A percentile compares a stretch with the other conserved stretches of the same genome.
These are phyloP conservation scores for Trichosporon sp. DNA, from an alignment of 1,284 basidiomycete genomes.

Conservation along the genomic window DNA sequence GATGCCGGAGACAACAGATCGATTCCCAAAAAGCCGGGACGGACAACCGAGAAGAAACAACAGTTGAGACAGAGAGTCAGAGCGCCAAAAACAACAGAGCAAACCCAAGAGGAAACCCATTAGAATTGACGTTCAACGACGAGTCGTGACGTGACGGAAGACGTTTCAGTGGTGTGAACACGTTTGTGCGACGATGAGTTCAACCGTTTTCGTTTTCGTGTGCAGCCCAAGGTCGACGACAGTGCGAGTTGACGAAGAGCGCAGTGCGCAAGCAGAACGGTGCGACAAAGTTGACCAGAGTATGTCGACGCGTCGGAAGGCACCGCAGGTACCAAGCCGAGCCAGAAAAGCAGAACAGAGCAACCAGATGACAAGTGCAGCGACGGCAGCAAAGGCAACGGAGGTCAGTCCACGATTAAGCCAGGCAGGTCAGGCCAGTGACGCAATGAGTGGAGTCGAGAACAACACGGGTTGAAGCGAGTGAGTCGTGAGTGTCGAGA, in stretches of 20 bases:
- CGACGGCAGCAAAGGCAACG: slow-evolving; percentile 4
- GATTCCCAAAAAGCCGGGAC: background rate
- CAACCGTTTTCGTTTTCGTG: background rate
- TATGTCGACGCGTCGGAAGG: background rate
- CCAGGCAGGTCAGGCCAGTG: slow-evolving; percentile 18
- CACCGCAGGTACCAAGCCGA: slow-evolving; percentile 8
- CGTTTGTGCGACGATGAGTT: background rate
- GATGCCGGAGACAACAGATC: slow-evolving; percentile 3
- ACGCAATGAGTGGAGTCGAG: slow-evolving; percentile 2
- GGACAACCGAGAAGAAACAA: background rate
- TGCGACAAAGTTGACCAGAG: background rate
- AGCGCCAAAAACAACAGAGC: slow-evolving; percentile 2
- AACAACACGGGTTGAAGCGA: background rate
- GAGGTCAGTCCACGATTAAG: slow-evolving; percentile 5
- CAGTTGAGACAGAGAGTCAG: slow-evolving; percentile 5
- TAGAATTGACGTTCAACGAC: background rate
- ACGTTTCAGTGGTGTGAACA: slow-evolving; percentile 3
- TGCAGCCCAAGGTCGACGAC: background rate
- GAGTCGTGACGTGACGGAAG: background rate
- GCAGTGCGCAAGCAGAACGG: background rate
- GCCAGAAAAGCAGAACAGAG: slow-evolving; percentile 8
- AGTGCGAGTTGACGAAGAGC: background rate
- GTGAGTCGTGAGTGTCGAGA: slow-evolving; percentile 8
- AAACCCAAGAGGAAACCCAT: background rate
- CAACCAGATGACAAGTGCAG: slow-evolving; percentile 8